A percentile compares a stretch with the other conserved stretches of the same genome.
Conservation (phyloP, 2,329 filamentous ascomycete genomes). For the Alternaria angustiovoidea region DNA sequence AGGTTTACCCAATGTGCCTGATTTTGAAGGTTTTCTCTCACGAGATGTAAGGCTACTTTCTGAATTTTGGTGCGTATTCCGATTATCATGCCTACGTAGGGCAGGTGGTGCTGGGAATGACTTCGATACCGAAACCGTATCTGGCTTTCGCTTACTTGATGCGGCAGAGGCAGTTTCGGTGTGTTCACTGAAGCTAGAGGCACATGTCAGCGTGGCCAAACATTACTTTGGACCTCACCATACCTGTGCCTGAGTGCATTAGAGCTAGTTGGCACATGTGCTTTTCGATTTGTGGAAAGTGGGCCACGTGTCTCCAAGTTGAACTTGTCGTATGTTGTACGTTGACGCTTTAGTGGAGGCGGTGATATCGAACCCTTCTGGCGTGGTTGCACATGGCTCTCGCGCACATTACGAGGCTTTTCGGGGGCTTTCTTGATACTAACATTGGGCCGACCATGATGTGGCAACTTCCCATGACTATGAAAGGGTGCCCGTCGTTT, state of each 20-base stretch:
- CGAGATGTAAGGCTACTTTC: background rate
- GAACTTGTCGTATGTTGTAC: slow-evolving; percentile 5
- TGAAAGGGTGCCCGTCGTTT: background rate
- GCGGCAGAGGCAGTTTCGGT: background rate
- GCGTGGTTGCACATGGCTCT: background rate
- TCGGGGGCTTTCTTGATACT: background rate
- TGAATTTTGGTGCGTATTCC: background rate
- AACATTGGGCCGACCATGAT: background rate
- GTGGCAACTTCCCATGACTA: background rate
- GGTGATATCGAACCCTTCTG: slow-evolving; percentile 29
- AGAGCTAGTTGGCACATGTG: background rate
- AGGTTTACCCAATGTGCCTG: slow-evolving; percentile 13
- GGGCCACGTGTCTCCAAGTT: background rate
- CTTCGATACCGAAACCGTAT: background rate
- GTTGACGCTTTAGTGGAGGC: slow-evolving; percentile 34
- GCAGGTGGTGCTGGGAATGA: background rate
- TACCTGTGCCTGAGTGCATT: slow-evolving; percentile 16
- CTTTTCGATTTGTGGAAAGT: background rate
- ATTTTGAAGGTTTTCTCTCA: slow-evolving; percentile 23
- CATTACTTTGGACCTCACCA: background rate
- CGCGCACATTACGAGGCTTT: background rate
- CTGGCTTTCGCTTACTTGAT: background rate
- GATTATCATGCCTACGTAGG: background rate
- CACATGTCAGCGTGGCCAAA: background rate
- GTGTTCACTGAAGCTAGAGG: background rate